A percentile compares a stretch with the other conserved stretches of the same genome.
Conservation (phyloP, 495 filamentous ascomycete species). For the Penicillium roqueforti region DNA sequence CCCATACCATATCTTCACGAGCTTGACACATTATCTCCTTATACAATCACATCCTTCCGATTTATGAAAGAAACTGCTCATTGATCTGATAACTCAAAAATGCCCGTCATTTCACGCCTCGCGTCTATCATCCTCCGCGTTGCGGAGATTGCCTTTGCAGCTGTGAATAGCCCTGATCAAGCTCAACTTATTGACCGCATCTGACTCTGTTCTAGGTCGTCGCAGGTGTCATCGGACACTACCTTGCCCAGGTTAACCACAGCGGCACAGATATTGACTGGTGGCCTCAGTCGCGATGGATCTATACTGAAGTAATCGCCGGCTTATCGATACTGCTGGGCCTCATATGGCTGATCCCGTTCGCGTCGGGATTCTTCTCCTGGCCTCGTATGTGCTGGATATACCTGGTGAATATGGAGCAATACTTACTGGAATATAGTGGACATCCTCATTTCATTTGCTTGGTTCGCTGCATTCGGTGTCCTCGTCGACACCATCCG, state of each 20-base stretch:
- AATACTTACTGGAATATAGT: constrained; percentile 24
- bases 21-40: not conserved
- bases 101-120: constrained; percentile 49
- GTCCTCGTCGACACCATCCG: constrained; percentile 54
- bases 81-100: constrained; percentile 18
- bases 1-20: not conserved
- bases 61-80: not conserved
- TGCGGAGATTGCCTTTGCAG: constrained; percentile 40
- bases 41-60: not conserved
- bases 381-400: constrained; percentile 36
- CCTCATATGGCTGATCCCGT: constrained; percentile 54
- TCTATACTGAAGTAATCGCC: constrained; percentile 59
- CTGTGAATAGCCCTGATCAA: constrained; percentile 24
- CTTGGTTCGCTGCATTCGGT: constrained; percentile 64
- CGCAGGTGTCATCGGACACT: constrained; percentile 53
- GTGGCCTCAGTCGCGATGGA: constrained; percentile 49
- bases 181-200: not conserved
- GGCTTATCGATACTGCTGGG: constrained; percentile 49
- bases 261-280: constrained; percentile 16
- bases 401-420: not conserved
- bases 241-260: constrained; percentile 37
- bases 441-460: constrained; percentile 55
- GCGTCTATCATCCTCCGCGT: constrained; percentile 48
- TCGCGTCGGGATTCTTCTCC: constrained; percentile 42
- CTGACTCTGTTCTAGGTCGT: constrained; percentile 38